Base-by-base conservation (phyloP, 2,329 filamentous ascomycete genomes). In the Fusarium sublunatum region DNA sequence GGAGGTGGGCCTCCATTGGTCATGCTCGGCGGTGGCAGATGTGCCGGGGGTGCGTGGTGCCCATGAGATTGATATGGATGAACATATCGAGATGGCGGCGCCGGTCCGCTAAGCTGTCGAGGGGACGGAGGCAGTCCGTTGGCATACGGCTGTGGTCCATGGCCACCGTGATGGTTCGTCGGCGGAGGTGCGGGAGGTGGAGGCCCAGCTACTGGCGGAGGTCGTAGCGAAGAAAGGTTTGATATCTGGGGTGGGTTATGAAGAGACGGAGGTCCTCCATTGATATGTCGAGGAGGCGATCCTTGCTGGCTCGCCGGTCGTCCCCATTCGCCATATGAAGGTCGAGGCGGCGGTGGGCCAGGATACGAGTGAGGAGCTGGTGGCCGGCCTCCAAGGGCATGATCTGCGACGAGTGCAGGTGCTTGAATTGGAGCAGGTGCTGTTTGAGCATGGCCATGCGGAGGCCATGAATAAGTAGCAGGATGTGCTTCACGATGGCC, bases 91-190 rank as follows among this genome's bases (percentile, higher is more conserved):
- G 74, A 72, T 25, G 80, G 74, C 7, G 78, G 74, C 8, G 78
- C 72, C 9, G 78, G 78, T 10, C 78, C 80, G 44, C 75, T 79
- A 51, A 77, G 61, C 34, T 81, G 77, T 31, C 81, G 80, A 19
- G 84, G 81, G 4, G 83, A 85, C 2, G 76, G 78, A 3, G 82
- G 81, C 49, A 82, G 70, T 22, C 81, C 81, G 49, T 81, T 85
- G 25, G 76, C 57, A 53, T 76, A 77, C 8, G 74, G 63, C 15
- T 68, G 70, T 12, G 74, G 52, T 7, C 68, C 67, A 46, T 74
- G 74, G 6, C 70, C 62, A 72, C 69, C 67, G 26, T 81, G 82
- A 38, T 81, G 77, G 9, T 78, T 74, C 12, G 79, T 78, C 8
- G 76, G 65, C 36, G 76, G 56, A 22, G 79, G 78, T 32, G 77